Evolutionary conservation across 768 basidiomycete species (phyloP).

Genomic region (Gautieria morchelliformis): DNA sequence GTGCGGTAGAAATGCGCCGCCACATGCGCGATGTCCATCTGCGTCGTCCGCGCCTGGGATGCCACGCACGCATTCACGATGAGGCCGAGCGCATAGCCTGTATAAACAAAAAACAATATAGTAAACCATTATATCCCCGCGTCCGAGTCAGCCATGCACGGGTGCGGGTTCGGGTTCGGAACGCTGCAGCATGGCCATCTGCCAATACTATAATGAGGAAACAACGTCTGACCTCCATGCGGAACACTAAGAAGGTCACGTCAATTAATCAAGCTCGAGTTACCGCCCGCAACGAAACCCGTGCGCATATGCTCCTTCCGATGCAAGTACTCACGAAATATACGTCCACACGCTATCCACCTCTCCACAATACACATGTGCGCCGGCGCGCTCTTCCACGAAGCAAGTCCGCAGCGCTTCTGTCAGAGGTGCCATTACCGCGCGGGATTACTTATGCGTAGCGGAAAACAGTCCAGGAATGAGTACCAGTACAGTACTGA

Average conservation of each 20-base stretch:
- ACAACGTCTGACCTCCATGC: constrained; percentile 43
- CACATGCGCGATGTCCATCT: constrained; percentile 50
- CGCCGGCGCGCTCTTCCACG: background rate
- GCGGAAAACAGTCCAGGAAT: too few relatives aligned
- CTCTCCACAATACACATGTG: background rate
- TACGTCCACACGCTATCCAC: background rate
- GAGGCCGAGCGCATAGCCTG: constrained; percentile 52
- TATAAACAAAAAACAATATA: too few relatives aligned
- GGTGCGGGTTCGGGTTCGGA: too few relatives aligned
- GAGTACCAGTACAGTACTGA: too few relatives aligned
- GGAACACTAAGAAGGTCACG: constrained; percentile 29
- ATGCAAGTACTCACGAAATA: background rate
- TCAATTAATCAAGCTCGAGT: too few relatives aligned
- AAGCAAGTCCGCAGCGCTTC: background rate
- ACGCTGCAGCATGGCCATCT: too few relatives aligned
- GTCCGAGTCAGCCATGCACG: too few relatives aligned
- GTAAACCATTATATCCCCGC: too few relatives aligned
- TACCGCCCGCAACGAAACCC: too few relatives aligned
- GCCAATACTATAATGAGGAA: too few relatives aligned
- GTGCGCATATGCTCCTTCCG: too few relatives aligned
- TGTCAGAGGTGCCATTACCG: background rate
- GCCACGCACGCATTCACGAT: constrained; percentile 45
- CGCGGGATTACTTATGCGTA: too few relatives aligned
- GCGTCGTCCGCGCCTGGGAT: constrained; percentile 36
- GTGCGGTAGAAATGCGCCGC: constrained; percentile 49